Base-by-base conservation (phyloP, 495 filamentous ascomycete genomes). In the Tuber indicum region DNA sequence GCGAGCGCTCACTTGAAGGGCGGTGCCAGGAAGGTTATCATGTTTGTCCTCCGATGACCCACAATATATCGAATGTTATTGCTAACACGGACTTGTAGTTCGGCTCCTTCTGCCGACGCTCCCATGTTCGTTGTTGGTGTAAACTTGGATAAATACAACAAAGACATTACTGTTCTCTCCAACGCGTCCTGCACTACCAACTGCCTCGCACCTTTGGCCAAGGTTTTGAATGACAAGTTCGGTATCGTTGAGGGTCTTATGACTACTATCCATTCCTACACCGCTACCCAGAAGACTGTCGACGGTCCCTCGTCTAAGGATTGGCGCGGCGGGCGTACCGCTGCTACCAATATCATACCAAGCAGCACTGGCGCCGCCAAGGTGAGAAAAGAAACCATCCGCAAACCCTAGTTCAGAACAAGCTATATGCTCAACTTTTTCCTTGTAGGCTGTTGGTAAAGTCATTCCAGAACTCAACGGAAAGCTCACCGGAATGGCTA, bases 81-180 rank as follows among this genome's bases (percentile, higher is more conserved):
- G 66, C 41, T 79, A 39, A 79, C 47, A 21, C 1, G 17, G n/a
- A 19, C n/a, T 26, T 46, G 70, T 70, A 82, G 81, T 91, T 98
- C 96, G 83, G 96, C 96, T 83, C 96, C 96, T 81, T 99, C 96
- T 81, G 94, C 94, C 77, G 96, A 99, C 90, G 96, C 96, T 83
- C 95, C 96, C 84, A 99, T 99, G 96, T 99, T 96, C 90, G 96
- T 99, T 84, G 97, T 97, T 92, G 96, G 96, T 86, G 96, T 99
- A 87, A 99, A 99, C 90, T 89, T 98, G 87, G 89, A 93, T 86
- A 88, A 86, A 82, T 99, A 99, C 91, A 94, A 91, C 86, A 90
- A 89, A 85, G 91, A 93, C 85, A 89, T 96, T 85, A 87, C 92
- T 82, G 91, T 99, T 86, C 92, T 98, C 88, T 98, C 96, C 88